Conservation (phyloP, 139 green algal species). For the Coelastrella sp. region DNA sequence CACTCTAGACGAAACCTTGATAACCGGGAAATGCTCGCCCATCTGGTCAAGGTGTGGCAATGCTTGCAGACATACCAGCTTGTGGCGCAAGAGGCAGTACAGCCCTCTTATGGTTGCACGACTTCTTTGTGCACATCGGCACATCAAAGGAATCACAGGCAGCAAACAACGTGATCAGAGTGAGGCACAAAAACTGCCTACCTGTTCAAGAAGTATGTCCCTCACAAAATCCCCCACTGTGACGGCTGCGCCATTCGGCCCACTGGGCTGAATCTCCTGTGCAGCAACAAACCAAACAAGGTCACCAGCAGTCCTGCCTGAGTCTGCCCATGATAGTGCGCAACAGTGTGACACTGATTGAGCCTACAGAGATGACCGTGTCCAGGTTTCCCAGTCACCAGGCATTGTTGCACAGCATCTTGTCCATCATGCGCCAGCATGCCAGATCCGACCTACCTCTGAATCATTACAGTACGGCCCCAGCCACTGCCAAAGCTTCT, state of each 20-base stretch:
- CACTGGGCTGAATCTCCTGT: conserved; percentile 81
- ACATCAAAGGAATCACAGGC: no score
- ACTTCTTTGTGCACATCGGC: no score
- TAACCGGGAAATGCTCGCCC: not conserved
- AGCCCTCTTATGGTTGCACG: no score
- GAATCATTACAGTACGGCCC: conserved; percentile 83
- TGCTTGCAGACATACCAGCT: not conserved
- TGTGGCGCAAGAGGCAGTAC: no score
- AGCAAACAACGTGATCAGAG: no score
- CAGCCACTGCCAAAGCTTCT: conserved; percentile 90
- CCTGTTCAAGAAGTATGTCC: conserved; percentile 93
- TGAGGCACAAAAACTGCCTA: conserved; percentile 47
- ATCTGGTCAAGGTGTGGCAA: not conserved
- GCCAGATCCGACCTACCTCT: conserved; percentile 70
- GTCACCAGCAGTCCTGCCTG: not conserved
- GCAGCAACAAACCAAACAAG: conserved; percentile 28
- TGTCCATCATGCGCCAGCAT: no score
- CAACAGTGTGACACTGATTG: no score
- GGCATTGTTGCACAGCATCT: no score
- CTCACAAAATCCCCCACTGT: conserved; percentile 89
- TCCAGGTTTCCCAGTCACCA: no score
- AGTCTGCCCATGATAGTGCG: no score
- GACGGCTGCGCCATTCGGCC: conserved; percentile 67
- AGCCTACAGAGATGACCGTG: no score
- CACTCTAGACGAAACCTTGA: no score